Conservation (phyloP, 257 asterid species). For the Penstemon barbatus region DNA sequence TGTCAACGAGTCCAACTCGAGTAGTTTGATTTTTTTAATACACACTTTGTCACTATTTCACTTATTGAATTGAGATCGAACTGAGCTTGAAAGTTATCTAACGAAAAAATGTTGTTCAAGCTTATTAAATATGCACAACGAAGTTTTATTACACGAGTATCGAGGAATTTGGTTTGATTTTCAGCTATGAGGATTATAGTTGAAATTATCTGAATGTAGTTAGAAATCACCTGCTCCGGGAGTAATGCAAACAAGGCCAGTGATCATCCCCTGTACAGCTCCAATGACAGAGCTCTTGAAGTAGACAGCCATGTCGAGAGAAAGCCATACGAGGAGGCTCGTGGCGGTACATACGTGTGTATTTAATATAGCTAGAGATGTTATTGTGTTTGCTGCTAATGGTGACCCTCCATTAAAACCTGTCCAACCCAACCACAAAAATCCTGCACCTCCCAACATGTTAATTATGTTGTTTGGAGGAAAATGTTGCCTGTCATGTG, state of each 20-base stretch:
- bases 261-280: conserved; percentile 80
- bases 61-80: too few species aligned
- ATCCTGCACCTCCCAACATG: conserved; percentile 78
- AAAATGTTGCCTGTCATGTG: conserved; percentile 60
- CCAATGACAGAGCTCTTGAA: conserved; percentile 72
- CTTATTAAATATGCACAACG: too few species aligned
- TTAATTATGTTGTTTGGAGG: conserved; percentile 80
- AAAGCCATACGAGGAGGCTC: conserved; percentile 72
- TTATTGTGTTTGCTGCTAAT: conserved; percentile 40
- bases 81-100: too few species aligned
- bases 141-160: too few species aligned
- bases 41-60: too few species aligned
- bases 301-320: conserved; percentile 58
- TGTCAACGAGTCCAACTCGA: too few species aligned
- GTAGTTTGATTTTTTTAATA: too few species aligned
- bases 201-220: not conserved
- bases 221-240: conserved; percentile 60
- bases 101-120: too few species aligned
- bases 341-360: conserved; percentile 81
- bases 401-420: conserved; percentile 86
- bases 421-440: conserved; percentile 82
- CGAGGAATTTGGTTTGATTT: too few species aligned
- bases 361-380: conserved; percentile 66
- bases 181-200: too few species aligned
- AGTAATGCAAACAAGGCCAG: conserved; percentile 84